Evolutionary conservation across 176 grass and related monocot genomes (phyloP).

Genomic region (Pontederia paniculata): DNA sequence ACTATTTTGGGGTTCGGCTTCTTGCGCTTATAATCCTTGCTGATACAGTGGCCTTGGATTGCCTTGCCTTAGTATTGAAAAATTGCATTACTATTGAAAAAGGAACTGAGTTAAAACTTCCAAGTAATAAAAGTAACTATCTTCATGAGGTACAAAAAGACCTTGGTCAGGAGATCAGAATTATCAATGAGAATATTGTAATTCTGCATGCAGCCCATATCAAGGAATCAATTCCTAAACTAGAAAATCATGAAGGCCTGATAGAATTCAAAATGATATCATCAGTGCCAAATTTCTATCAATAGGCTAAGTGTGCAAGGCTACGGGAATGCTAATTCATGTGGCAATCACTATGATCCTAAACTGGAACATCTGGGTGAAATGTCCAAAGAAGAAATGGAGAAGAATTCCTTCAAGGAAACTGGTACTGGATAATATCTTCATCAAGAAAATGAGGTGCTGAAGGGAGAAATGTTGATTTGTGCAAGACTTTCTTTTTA

Average conservation of each 20-base stretch:
- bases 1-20: too few species aligned
- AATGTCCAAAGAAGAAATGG: slow-evolving; percentile 1
- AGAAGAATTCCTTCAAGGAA: slow-evolving; percentile 1
- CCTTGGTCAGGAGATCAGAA: slow-evolving; percentile 41
- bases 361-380: slow-evolving; percentile 6
- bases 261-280: slow-evolving; percentile 38
- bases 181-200: slow-evolving; percentile 46
- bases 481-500: too few species aligned
- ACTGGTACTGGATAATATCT: slow-evolving; percentile 9
- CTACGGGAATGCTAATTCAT: slow-evolving; percentile 21
- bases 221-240: neutral
- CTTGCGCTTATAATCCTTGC: too few species aligned
- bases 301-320: slow-evolving; percentile 27
- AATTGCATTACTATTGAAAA: slow-evolving; percentile 51
- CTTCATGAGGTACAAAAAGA: slow-evolving; percentile 44
- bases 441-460: slow-evolving; percentile 41
- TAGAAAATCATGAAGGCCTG: slow-evolving; percentile 9
- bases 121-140: slow-evolving; percentile 26
- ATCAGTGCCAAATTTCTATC: slow-evolving; percentile 27
- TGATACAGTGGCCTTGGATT: slow-evolving; percentile 48
- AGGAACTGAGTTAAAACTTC: slow-evolving; percentile 29
- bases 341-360: slow-evolving; percentile 28
- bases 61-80: slow-evolving; percentile 44
- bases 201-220: slow-evolving; percentile 40
- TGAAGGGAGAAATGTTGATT: slow-evolving; percentile 41